These are phyloP conservation scores for Athelia sp. DNA, from an alignment of 1,284 basidiomycete genomes.

Conservation along the genomic window DNA sequence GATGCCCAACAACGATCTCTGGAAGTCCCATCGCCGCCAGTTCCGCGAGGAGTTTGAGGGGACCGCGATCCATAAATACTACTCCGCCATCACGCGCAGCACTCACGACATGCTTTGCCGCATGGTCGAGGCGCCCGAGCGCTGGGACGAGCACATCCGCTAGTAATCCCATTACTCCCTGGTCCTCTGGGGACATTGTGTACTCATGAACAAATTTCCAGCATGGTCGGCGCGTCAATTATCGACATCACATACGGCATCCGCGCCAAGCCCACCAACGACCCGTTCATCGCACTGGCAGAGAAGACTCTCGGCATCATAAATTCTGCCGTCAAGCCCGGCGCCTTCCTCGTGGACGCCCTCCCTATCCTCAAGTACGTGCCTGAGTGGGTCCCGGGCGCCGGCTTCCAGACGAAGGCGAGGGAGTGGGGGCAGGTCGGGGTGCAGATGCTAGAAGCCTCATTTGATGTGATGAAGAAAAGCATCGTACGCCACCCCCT, in stretches of 20 bases:
- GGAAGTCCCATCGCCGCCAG: not conserved
- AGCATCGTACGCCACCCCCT: no score
- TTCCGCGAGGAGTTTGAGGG: not conserved
- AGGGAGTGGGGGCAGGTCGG: not conserved
- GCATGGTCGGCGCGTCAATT: not conserved
- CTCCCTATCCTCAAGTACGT: slow-evolving; percentile 4
- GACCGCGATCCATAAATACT: not conserved
- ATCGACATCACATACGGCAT: not conserved
- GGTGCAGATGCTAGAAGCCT: no score
- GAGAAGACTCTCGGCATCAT: not conserved
- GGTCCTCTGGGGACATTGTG: no score
- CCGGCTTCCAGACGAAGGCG: slow-evolving; percentile 4
- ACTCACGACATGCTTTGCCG: not conserved
- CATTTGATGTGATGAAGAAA: no score
- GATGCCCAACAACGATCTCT: not conserved
- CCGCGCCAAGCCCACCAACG: not conserved
- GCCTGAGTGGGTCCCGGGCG: slow-evolving; percentile 8
- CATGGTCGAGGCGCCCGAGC: not conserved
- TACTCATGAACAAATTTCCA: not conserved
- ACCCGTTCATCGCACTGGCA: not conserved
- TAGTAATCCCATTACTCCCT: not conserved
- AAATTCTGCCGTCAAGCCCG: not conserved
- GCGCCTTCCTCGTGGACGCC: not conserved
- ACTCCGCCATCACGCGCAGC: not conserved
- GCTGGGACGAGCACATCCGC: not conserved